These are phyloP conservation scores for Metschnikowia lachancei DNA, from an alignment of 805 yeast genomes.

Conservation along the genomic window DNA sequence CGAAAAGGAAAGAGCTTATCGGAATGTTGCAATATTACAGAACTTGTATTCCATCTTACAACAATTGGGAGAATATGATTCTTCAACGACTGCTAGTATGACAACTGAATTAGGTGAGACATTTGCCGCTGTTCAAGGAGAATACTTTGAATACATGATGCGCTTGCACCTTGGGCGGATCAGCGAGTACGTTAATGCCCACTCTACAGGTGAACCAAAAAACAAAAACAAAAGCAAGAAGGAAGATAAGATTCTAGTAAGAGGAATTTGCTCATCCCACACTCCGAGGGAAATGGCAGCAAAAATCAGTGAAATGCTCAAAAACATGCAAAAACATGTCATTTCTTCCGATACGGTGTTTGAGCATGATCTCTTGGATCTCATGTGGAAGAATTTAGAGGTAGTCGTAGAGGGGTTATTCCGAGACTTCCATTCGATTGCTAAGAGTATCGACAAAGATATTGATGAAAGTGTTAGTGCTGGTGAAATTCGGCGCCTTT, in stretches of 20 bases:
- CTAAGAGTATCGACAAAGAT: constrained; percentile 53
- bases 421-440: constrained; percentile 51
- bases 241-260: constrained; percentile 57
- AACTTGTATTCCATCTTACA: constrained; percentile 37
- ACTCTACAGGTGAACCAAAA: constrained; percentile 49
- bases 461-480: constrained; percentile 49
- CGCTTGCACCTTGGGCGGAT: constrained; percentile 63
- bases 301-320: constrained; percentile 53
- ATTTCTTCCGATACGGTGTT: constrained; percentile 37
- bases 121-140: constrained; percentile 28
- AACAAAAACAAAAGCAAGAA: constrained; percentile 64
- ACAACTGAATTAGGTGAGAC: constrained; percentile 24
- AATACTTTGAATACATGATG: constrained; percentile 34
- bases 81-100: constrained; percentile 26
- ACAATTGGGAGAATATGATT: constrained; percentile 28
- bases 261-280: constrained; percentile 53
- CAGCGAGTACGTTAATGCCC: constrained; percentile 63
- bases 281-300: constrained; percentile 56
- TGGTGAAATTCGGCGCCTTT: constrained; percentile 56
- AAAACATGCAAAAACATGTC: constrained; percentile 58
- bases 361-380: constrained; percentile 55
- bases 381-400: constrained; percentile 70
- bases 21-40: constrained; percentile 42
- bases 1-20: constrained; percentile 41
- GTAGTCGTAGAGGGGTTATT: constrained; percentile 58